These are phyloP conservation scores for Gorgonomyces haynaldii DNA, from an alignment of 192 early-diverging fungal genomes.

Conservation along the genomic window DNA sequence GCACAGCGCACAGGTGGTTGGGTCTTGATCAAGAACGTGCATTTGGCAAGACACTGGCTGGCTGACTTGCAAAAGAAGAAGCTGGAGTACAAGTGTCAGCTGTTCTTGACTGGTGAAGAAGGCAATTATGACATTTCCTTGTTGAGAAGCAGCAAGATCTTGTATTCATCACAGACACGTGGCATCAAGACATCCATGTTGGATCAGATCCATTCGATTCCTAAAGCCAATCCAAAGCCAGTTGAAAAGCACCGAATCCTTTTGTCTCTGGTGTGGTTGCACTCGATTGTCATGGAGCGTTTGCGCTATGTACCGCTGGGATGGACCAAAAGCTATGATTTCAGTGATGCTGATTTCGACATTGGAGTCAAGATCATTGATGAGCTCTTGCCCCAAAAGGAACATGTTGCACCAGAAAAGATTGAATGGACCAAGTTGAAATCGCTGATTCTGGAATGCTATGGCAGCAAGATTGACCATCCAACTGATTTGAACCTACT, in stretches of 20 bases:
- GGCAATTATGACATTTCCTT: constrained; percentile 90
- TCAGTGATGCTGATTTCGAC: constrained; percentile 95
- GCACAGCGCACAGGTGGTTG: constrained; percentile 79
- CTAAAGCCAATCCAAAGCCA: constrained; percentile 38
- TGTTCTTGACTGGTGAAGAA: constrained; percentile 98
- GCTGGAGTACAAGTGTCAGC: constrained; percentile 71
- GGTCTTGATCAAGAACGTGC: constrained; percentile 99
- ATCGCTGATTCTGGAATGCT: too few species aligned
- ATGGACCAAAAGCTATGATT: constrained; percentile 96
- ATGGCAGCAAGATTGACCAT: too few species aligned
- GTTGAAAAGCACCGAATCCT: constrained; percentile 79
- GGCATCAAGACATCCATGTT: constrained; percentile 89
- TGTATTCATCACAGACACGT: constrained; percentile 93
- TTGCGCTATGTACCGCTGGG: constrained; percentile 94
- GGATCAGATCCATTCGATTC: constrained; percentile 64
- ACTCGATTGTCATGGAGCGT: constrained; percentile 89
- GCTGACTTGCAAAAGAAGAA: constrained; percentile 90
- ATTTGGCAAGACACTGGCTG: constrained; percentile 87
- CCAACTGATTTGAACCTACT: too few species aligned
- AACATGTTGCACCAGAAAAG: too few species aligned
- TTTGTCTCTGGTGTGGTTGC: constrained; percentile 95
- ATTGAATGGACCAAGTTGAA: too few species aligned
- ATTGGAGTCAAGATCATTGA: constrained; percentile 83
- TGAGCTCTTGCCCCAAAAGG: too few species aligned
- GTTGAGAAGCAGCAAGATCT: constrained; percentile 73